phyloP scores from a whole-genome alignment of 2,329 filamentous ascomycete species.

The Neonectria magnoliae region DNA sequence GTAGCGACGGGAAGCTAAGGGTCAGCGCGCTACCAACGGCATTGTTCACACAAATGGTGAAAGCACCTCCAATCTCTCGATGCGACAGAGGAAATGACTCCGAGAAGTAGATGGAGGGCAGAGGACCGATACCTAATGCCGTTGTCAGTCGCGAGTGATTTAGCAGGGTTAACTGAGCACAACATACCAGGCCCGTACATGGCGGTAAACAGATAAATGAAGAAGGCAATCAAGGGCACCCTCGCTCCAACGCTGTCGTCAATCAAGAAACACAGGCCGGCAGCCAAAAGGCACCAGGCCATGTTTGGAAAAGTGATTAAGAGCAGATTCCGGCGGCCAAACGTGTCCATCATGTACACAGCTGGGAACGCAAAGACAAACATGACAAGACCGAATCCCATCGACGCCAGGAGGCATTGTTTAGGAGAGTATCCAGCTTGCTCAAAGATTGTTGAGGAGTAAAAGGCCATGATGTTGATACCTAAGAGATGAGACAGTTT shows the following conservation, averaged over 20 bases:
- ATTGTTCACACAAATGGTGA: conserved; percentile 47
- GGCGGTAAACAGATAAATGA: conserved; percentile 61
- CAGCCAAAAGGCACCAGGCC: conserved; percentile 43
- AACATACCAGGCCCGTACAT: conserved; percentile 52
- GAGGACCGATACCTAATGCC: conserved; percentile 41
- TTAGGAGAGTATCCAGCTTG: conserved; percentile 55
- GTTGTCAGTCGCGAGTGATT: neutral
- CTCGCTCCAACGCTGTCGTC: conserved; percentile 50
- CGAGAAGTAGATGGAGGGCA: conserved; percentile 59
- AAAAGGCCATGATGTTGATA: conserved; percentile 56
- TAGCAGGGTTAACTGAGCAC: fast-evolving
- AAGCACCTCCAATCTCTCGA: conserved; percentile 51
- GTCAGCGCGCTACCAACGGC: conserved; percentile 39
- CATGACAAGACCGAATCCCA: conserved; percentile 63
- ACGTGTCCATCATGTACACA: conserved; percentile 63
- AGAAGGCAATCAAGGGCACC: conserved; percentile 58
- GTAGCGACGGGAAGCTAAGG: conserved; percentile 58
- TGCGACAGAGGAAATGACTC: conserved; percentile 66
- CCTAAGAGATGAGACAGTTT: neutral
- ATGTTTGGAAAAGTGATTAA: conserved; percentile 46
- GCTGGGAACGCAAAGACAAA: conserved; percentile 65
- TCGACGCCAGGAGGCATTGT: conserved; percentile 58
- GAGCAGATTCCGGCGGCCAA: conserved; percentile 59
- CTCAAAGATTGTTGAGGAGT: conserved; percentile 60
- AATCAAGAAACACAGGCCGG: conserved; percentile 60